Evolutionary conservation across 164 flowering plant species (phyloP).

Genomic region (Kingdonia uniflora): DNA sequence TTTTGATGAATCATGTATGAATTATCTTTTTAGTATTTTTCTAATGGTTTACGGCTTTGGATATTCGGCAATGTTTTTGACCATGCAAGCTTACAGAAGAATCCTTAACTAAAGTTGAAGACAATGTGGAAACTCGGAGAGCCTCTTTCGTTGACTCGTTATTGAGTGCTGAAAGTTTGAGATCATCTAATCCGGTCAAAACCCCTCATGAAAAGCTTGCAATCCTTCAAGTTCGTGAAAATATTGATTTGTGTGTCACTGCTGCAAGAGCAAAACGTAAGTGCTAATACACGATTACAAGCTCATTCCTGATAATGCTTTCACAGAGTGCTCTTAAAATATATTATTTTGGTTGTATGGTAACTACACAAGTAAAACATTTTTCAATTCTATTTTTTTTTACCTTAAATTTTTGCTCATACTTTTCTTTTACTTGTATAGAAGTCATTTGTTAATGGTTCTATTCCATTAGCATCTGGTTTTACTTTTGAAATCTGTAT

Average conservation of each 20-base stretch:
- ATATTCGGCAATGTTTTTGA: constrained; percentile 2
- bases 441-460: too few species aligned
- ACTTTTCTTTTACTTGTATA: too few species aligned
- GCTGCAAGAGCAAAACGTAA: constrained; percentile 29
- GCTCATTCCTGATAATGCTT: too few species aligned
- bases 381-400: too few species aligned
- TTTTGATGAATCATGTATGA: neutral
- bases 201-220: constrained; percentile 16
- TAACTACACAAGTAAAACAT: too few species aligned
- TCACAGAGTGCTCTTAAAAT: too few species aligned
- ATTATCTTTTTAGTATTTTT: neutral
- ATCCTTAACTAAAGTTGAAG: constrained; percentile 23
- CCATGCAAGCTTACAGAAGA: constrained; percentile 50
- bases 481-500: too few species aligned
- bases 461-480: too few species aligned
- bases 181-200: constrained; percentile 12
- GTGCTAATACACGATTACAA: constrained; percentile 11
- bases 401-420: too few species aligned
- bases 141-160: constrained; percentile 68
- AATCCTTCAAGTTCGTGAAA: constrained; percentile 18
- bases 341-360: too few species aligned
- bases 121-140: constrained; percentile 47
- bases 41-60: neutral
- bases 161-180: constrained; percentile 25
- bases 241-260: constrained; percentile 10